Percentiles rank a stretch among this genome's conserved stretches.
phyloP scores from a whole-genome alignment of 2,329 filamentous ascomycete species.

The Cladosporium cucumerinum region DNA sequence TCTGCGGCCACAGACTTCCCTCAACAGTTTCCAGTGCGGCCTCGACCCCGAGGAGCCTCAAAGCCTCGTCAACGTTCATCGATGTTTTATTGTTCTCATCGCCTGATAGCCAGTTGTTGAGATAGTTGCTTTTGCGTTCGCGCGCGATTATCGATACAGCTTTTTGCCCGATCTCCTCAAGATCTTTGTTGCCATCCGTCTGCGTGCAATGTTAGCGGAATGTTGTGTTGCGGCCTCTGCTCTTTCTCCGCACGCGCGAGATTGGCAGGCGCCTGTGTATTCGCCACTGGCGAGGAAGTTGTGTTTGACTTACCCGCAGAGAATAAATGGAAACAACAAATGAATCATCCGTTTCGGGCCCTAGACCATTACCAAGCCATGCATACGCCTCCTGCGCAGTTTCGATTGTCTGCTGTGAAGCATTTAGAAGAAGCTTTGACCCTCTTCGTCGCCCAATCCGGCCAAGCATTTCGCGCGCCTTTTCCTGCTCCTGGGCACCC shows the following conservation, averaged over 20 bases:
- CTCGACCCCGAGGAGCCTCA: slow-evolving; percentile 42
- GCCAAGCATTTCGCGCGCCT: slow-evolving; percentile 55
- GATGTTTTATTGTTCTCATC: slow-evolving; percentile 48
- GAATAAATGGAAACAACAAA: slow-evolving; percentile 56
- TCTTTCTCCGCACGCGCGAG: neutral
- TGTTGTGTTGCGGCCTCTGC: slow-evolving; percentile 7
- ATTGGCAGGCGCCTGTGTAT: neutral
- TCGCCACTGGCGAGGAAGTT: neutral
- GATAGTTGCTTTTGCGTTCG: slow-evolving; percentile 52
- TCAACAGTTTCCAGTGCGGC: slow-evolving; percentile 27
- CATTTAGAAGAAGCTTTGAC: slow-evolving; percentile 57
- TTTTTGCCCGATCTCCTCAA: slow-evolving; percentile 50
- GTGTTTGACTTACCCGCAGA: slow-evolving; percentile 47
- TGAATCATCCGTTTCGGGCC: slow-evolving; percentile 49
- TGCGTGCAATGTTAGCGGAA: slow-evolving; percentile 25
- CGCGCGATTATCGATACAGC: slow-evolving; percentile 60
- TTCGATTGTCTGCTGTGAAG: slow-evolving; percentile 56
- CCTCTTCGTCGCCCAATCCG: slow-evolving; percentile 58
- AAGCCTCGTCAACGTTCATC: slow-evolving; percentile 56
- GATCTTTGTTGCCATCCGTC: slow-evolving; percentile 50
- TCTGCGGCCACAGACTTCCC: slow-evolving; percentile 20
- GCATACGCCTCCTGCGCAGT: slow-evolving; percentile 62
- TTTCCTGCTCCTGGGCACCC: slow-evolving; percentile 53
- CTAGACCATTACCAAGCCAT: slow-evolving; percentile 54
- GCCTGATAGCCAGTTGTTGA: slow-evolving; percentile 53